A percentile compares a stretch with the other conserved stretches of the same genome.
These are phyloP conservation scores for Emergomyces africanus DNA, from an alignment of 2,329 filamentous ascomycete species.

Conservation along the genomic window DNA sequence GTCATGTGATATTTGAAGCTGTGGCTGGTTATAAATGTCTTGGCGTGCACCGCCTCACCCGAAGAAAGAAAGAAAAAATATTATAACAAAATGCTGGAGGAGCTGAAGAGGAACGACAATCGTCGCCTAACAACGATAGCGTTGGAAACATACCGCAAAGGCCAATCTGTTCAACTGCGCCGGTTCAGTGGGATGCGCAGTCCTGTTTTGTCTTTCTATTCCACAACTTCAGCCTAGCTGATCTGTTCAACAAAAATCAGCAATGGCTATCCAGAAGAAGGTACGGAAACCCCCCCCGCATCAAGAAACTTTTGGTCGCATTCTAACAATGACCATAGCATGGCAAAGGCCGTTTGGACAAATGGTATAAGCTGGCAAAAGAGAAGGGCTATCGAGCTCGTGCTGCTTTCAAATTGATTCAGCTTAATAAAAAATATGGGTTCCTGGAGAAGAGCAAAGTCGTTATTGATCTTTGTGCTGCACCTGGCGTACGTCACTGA, in stretches of 20 bases:
- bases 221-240: not conserved
- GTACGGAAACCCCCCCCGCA: slow-evolving; percentile 23
- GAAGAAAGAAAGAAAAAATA: no score
- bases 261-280: slow-evolving; percentile 96
- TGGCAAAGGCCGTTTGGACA: slow-evolving; percentile 95
- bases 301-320: not conserved
- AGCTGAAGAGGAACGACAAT: not conserved
- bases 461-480: slow-evolving; percentile 91
- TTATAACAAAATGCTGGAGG: not conserved
- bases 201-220: not conserved
- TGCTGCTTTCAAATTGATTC: slow-evolving; percentile 95
- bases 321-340: slow-evolving; percentile 41
- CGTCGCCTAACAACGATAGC: not conserved
- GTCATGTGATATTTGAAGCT: not conserved
- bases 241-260: slow-evolving; percentile 8
- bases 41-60: not conserved
- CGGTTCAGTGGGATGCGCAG: not conserved
- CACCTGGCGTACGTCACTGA: slow-evolving; percentile 59
- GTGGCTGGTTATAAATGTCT: slow-evolving; percentile 9
- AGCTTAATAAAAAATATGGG: slow-evolving; percentile 98
- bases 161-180: not conserved
- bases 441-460: slow-evolving; percentile 97
- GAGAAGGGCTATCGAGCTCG: slow-evolving; percentile 94
- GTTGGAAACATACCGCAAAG: not conserved
- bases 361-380: slow-evolving; percentile 98